Percentiles rank a stretch among this genome's conserved stretches.
phyloP scores from a whole-genome alignment of 768 basidiomycete genomes.

The Tulasnella sp. region DNA sequence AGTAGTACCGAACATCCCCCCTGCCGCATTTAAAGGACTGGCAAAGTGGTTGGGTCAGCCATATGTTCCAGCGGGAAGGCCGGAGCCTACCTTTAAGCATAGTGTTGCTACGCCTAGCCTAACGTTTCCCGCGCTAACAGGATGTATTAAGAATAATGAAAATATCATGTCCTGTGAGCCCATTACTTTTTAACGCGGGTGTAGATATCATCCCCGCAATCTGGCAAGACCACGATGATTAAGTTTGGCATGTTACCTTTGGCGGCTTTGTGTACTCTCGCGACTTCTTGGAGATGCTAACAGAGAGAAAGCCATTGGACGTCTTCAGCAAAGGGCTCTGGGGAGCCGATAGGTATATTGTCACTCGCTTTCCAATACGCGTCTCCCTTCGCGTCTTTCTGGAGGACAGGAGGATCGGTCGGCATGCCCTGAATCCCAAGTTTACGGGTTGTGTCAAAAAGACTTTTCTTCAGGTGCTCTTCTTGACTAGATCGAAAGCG shows the following conservation, averaged over 20 bases:
- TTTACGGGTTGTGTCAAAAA: background rate
- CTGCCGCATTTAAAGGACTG: slow-evolving; percentile 4
- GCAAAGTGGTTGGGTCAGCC: slow-evolving; percentile 34
- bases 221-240: slow-evolving; percentile 66
- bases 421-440: slow-evolving; percentile 58
- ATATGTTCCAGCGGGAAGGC: background rate
- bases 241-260: slow-evolving; percentile 50
- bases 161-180: background rate
- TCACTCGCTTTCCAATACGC: slow-evolving; percentile 35
- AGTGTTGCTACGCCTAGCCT: slow-evolving; percentile 74
- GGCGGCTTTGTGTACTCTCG: slow-evolving; percentile 46
- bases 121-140: slow-evolving; percentile 63
- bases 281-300: slow-evolving; percentile 52
- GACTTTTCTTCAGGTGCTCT: background rate
- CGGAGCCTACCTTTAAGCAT: slow-evolving; percentile 51
- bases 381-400: slow-evolving; percentile 56
- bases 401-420: slow-evolving; percentile 46
- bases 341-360: no score
- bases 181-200: slow-evolving; percentile 69
- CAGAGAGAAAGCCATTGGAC: background rate
- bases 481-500: slow-evolving; percentile 46
- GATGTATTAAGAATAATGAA: background rate
- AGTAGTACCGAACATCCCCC: slow-evolving; percentile 69
- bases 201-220: slow-evolving; percentile 66
- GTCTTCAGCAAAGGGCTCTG: no score